A percentile compares a stretch with the other conserved stretches of the same genome.
Conservation (phyloP, 192 early-diverging fungal species). For the Umbelopsis isabellina region DNA sequence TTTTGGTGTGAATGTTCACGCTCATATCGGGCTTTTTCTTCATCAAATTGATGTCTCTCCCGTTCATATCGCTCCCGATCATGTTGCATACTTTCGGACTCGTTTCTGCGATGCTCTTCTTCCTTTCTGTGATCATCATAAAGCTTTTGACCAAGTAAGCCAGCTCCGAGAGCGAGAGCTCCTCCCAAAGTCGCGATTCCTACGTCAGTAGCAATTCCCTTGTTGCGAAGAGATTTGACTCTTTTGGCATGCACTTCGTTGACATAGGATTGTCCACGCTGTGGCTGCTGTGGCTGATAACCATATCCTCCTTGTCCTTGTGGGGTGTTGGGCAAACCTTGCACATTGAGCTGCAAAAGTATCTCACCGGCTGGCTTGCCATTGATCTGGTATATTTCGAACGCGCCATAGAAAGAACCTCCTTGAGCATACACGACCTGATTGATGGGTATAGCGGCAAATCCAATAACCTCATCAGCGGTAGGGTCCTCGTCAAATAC, state of each 20-base stretch:
- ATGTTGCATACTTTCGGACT: constrained; percentile 17
- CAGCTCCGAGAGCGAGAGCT: constrained; percentile 48
- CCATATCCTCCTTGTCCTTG: neutral
- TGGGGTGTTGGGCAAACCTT: constrained; percentile 42
- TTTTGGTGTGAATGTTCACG: constrained; percentile 26
- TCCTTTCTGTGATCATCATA: constrained; percentile 39
- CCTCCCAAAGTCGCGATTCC: constrained; percentile 45
- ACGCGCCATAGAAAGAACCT: constrained; percentile 45
- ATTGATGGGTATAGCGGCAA: constrained; percentile 54
- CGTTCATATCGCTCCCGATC: constrained; percentile 31
- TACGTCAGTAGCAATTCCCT: constrained; percentile 39
- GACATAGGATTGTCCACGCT: constrained; percentile 39
- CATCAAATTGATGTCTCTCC: constrained; percentile 12
- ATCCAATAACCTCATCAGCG: constrained; percentile 47
- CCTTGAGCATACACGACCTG: constrained; percentile 48
- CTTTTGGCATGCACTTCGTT: constrained; percentile 46
- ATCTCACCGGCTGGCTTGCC: constrained; percentile 45
- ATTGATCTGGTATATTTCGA: constrained; percentile 43
- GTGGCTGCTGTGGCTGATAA: constrained; percentile 19
- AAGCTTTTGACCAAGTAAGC: constrained; percentile 47
- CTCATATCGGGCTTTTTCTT: constrained; percentile 22
- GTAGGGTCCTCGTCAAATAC: constrained; percentile 51
- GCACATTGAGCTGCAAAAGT: constrained; percentile 41
- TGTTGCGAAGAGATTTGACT: constrained; percentile 45
- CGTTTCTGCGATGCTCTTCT: constrained; percentile 30